phyloP scores from a whole-genome alignment of 306 rosid species.

The Dryas octopetala region DNA sequence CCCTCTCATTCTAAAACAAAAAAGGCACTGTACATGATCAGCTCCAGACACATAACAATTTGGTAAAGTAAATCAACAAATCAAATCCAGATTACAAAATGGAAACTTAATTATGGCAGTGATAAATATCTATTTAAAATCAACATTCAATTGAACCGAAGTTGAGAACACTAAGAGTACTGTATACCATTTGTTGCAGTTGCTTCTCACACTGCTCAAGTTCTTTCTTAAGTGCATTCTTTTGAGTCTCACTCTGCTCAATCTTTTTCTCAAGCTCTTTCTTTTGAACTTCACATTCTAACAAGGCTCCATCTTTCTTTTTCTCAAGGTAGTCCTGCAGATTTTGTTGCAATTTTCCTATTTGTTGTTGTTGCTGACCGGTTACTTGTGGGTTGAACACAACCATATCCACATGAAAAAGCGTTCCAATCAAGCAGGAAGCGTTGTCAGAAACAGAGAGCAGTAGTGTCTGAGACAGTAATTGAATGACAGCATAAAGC shows the following conservation, averaged over 20 bases:
- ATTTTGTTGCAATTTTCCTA: too few species aligned
- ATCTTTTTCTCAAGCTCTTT: constrained; percentile 30
- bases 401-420: constrained; percentile 69
- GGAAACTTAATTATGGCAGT: too few species aligned
- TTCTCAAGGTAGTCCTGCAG: too few species aligned
- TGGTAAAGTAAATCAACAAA: too few species aligned
- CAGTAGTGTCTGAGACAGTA: constrained; percentile 92
- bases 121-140: too few species aligned
- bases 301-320: background rate
- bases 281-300: constrained; percentile 28
- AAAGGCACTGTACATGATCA: background rate
- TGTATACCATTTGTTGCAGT: background rate
- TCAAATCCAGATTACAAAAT: too few species aligned
- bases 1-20: constrained; percentile 53
- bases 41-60: too few species aligned
- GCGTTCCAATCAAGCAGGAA: constrained; percentile 95
- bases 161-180: too few species aligned
- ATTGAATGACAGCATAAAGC: constrained; percentile 95
- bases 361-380: too few species aligned
- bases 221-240: background rate
- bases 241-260: constrained; percentile 38
- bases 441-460: constrained; percentile 93
- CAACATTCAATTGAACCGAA: too few species aligned
- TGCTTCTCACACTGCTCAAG: background rate
- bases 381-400: too few species aligned